phyloP scores from a whole-genome alignment of 2,329 filamentous ascomycete species.

The Pseudocercospora musae region DNA sequence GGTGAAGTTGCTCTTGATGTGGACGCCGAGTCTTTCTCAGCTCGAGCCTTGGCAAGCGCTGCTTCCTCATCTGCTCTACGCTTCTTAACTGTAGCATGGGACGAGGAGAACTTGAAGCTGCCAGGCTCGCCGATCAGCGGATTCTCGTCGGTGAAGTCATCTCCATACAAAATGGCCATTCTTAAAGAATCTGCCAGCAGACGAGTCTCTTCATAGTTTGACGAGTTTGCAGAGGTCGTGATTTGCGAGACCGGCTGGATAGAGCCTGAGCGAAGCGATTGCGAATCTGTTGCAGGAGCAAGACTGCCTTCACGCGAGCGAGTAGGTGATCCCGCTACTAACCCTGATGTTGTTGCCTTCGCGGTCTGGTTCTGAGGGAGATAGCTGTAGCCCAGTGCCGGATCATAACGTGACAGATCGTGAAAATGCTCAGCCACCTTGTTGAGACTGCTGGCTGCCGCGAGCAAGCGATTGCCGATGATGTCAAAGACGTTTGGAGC shows the following conservation, averaged over 20 bases:
- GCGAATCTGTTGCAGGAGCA: conserved; percentile 27
- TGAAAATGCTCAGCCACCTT: conserved; percentile 54
- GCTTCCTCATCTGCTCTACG: conserved; percentile 38
- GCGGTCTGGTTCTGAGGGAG: conserved; percentile 37
- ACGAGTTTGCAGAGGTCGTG: conserved; percentile 12
- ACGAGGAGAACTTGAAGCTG: conserved; percentile 55
- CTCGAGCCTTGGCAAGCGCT: conserved; percentile 24
- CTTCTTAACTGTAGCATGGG: conserved; percentile 43
- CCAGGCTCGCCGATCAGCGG: conserved; percentile 62
- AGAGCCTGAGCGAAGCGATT: conserved; percentile 32
- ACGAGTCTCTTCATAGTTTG: conserved; percentile 21
- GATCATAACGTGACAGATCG: conserved; percentile 55
- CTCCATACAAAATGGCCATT: conserved; percentile 47
- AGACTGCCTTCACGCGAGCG: conserved; percentile 47
- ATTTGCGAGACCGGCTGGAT: conserved; percentile 25
- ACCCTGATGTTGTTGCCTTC: conserved; percentile 36
- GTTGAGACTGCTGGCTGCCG: conserved; percentile 54
- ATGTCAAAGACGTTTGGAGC: conserved; percentile 60
- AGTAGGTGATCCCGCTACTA: conserved; percentile 36
- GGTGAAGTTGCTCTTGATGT: conserved; percentile 14
- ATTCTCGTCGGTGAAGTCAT: conserved; percentile 64
- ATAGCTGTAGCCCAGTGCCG: conserved; percentile 60
- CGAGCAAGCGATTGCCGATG: conserved; percentile 51
- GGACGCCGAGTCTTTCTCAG: conserved; percentile 16
- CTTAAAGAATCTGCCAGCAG: conserved; percentile 41